Base-by-base conservation (phyloP, 257 asterid genomes). In the Rehmannia glutinosa region DNA sequence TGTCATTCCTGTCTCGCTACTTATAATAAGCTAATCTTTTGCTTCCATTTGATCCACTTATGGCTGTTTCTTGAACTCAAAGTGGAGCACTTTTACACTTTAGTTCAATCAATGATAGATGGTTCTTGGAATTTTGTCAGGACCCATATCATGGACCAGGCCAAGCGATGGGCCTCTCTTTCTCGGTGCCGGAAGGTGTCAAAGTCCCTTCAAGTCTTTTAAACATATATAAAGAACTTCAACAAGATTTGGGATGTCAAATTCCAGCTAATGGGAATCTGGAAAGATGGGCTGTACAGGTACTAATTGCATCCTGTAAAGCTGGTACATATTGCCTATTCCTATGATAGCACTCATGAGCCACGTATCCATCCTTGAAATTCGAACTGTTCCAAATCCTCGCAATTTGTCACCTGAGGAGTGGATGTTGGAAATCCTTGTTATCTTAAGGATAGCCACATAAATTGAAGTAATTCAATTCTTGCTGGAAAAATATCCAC, bases 91-190 rank as follows among this genome's bases (percentile, higher is more conserved):
- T 16, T 23, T 53, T 21, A 10, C 52, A 33, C 2, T 35, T 41
- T 16, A 8, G 10, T 58, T 73, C 49, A 54, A 8, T 43, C 15
- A 52, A 11, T 71, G 7, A 33, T 32, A 20, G 2, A 8, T 20
- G 39, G 30, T 35, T 35, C 35, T 33, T 69, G 58, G 57, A 63
- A 17, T 66, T 16, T 69, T 28, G 8, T 50, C 85, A 92, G 96
- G 99, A 94, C 70, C 99, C 99, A 36, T 94, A 94, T 68, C 99
- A 94, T 66, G 99, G 99, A 58, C 97, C 96, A 68, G 95, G 96
- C 58, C 99, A 94, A 77, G 99, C 99, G 41, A 94, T 94, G 99
- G 99, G 99, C 16, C 93, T 91, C 65, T 94, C 99, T 42, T 94
- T 94, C 82, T 94, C 99, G 0, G 99, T 94, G 60, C 97, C 96